Base-by-base conservation (phyloP, 805 yeast genomes). In the Saccharomyces kudriavzevii region DNA sequence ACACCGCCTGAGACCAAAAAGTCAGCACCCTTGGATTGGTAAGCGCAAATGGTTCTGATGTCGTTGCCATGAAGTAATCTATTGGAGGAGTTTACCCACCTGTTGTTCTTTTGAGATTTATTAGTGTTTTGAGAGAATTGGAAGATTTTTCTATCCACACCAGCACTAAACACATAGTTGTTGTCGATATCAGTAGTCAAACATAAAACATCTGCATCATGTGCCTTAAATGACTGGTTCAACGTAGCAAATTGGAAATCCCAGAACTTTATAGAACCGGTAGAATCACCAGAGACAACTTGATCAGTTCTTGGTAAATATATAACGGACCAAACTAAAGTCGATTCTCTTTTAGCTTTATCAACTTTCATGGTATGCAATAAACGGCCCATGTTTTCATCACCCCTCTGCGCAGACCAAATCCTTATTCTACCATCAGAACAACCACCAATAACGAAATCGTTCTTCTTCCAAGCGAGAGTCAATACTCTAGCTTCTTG, bases 211-310 rank as follows among this genome's bases (percentile, higher is more conserved):
- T 94, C 99, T 1, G 96, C 97, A 49, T 87, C 95, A 66, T 94
- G 98, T 10, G 82, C 82, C 58, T 82, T 79, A 69, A 89, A 90
- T 25, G 87, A 82, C 69, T 92, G 98, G 50, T 82, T 75, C 55
- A 94, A 73, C 1, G 96, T 84, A 60, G 83, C 83, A 60, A 81
- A 84, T 49, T 80, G 78, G 57, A 85, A 75, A 63, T 92, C 96
- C 99, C 99, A 94, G 58, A 94, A 79, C 70, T 92, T 92, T 51
- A 94, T 81, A 8, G 87, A 78, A 1, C 99, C 99, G 1, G 97
- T 92, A 5, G 97, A 90, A 72, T 94, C 99, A 52, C 98, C 99
- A 56, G 90, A 83, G n/a, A 89, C 95, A 54, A 94, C 78, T 67
- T 89, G 96, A 52, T 81, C 76, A 49, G 79, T 78, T 45, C 74